These are phyloP conservation scores for Tilletiaria anomala DNA, from an alignment of 1,284 basidiomycete genomes.

Conservation along the genomic window DNA sequence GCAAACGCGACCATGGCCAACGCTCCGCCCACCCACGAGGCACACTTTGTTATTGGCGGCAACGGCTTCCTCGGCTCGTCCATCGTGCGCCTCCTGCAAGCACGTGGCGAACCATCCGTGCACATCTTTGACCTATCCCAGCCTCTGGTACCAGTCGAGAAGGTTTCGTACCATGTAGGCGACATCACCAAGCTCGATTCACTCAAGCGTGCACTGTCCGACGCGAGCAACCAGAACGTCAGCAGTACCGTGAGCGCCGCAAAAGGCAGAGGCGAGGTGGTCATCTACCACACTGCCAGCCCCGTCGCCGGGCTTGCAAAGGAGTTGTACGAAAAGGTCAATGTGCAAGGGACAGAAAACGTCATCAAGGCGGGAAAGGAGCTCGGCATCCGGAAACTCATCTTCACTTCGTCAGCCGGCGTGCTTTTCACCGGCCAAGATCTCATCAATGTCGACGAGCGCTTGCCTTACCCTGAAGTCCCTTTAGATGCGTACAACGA, in stretches of 20 bases:
- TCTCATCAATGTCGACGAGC: constrained; percentile 77
- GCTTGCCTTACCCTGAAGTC: constrained; percentile 58
- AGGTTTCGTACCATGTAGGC: constrained; percentile 27
- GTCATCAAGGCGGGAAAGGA: constrained; percentile 63
- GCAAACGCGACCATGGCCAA: constrained; percentile 26
- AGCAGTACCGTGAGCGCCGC: background rate
- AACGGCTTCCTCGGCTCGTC: constrained; percentile 35
- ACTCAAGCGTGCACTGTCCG: constrained; percentile 7
- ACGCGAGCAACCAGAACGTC: no score
- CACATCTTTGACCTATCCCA: constrained; percentile 27
- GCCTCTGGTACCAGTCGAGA: constrained; percentile 14
- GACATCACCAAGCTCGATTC: constrained; percentile 28
- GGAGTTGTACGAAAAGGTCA: constrained; percentile 74
- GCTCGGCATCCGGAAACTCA: constrained; percentile 61
- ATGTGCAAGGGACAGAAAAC: constrained; percentile 76
- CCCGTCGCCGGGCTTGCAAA: constrained; percentile 56
- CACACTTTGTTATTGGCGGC: constrained; percentile 36
- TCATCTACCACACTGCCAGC: constrained; percentile 83
- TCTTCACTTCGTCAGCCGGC: constrained; percentile 88
- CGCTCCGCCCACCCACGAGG: constrained; percentile 25
- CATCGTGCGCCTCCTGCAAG: constrained; percentile 26
- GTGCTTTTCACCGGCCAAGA: constrained; percentile 76
- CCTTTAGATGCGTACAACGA: constrained; percentile 86
- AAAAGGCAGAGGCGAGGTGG: constrained; percentile 8
- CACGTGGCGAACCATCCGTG: constrained; percentile 33